Percentiles rank a stretch among this genome's conserved stretches.
Evolutionary conservation across 768 basidiomycete species (phyloP).

Genomic region (Tephrocybe sp.): DNA sequence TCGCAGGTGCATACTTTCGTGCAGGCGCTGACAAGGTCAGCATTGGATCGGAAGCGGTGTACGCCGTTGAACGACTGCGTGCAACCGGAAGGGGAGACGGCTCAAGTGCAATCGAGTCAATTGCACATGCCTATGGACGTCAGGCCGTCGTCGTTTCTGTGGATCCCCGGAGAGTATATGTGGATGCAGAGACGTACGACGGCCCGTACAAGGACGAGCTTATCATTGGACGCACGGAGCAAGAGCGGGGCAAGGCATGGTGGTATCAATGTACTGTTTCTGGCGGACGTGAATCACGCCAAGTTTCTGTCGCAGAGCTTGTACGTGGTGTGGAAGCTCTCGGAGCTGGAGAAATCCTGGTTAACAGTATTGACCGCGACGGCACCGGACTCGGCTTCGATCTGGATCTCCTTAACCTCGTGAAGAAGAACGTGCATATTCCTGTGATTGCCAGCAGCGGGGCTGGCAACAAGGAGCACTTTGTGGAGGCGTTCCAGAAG

Average conservation of each 20-base stretch:
- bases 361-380: slow-evolving; percentile 97
- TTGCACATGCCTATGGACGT: slow-evolving; percentile 85
- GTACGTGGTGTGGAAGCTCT: slow-evolving; percentile 85
- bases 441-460: slow-evolving; percentile 96
- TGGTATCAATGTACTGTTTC: slow-evolving; percentile 99
- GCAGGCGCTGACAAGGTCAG: slow-evolving; percentile 98
- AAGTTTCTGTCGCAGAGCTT: slow-evolving; percentile 88
- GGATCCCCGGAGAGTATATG: slow-evolving; percentile 86
- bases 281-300: slow-evolving; percentile 82
- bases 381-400: slow-evolving; percentile 94
- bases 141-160: slow-evolving; percentile 98
- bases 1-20: slow-evolving; percentile 94
- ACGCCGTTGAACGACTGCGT: slow-evolving; percentile 83
- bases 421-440: slow-evolving; percentile 75
- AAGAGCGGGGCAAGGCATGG: slow-evolving; percentile 77
- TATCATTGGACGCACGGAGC: slow-evolving; percentile 45
- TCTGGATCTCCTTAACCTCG: slow-evolving; percentile 71
- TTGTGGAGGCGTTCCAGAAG: slow-evolving; percentile 78
- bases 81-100: slow-evolving; percentile 55
- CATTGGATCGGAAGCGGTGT: slow-evolving; percentile 94
- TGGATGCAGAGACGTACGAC: slow-evolving; percentile 61
- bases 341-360: slow-evolving; percentile 91
- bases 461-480: slow-evolving; percentile 80
- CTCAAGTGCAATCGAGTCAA: slow-evolving; percentile 88
- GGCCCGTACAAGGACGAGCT: slow-evolving; percentile 69